These are phyloP conservation scores for Falciphora oryzae DNA, from an alignment of 2,329 filamentous ascomycete genomes.

Conservation along the genomic window DNA sequence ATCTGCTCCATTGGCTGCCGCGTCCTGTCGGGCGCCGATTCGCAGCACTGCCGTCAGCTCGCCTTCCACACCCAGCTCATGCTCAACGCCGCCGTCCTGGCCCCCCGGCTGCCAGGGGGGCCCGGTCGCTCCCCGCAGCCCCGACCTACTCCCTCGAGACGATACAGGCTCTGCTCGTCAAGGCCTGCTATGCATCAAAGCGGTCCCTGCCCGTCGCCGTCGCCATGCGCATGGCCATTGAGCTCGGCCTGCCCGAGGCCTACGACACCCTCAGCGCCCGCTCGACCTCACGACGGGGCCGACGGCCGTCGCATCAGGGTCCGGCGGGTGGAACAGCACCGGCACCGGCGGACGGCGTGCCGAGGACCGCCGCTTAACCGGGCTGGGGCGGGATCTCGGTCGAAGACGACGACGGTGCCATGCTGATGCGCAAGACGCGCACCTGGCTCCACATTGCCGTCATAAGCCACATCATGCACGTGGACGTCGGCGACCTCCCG, in stretches of 20 bases:
- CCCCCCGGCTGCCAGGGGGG: too few relatives aligned
- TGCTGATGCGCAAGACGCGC: conserved; percentile 35
- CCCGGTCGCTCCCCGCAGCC: too few relatives aligned
- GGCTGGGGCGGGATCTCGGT: too few relatives aligned
- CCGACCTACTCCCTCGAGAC: conserved; percentile 43
- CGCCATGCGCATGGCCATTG: conserved; percentile 44
- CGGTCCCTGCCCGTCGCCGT: conserved; percentile 43
- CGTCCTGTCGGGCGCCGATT: conserved; percentile 32
- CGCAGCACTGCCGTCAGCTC: conserved; percentile 34
- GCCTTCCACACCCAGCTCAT: conserved; percentile 36
- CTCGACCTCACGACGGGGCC: too few relatives aligned
- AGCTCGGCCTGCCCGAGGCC: conserved; percentile 38
- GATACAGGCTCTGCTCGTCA: conserved; percentile 44
- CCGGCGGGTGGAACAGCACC: too few relatives aligned
- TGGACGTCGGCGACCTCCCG: conserved; percentile 28
- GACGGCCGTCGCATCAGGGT: too few relatives aligned
- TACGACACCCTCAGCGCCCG: too few relatives aligned
- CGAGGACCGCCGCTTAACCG: too few relatives aligned
- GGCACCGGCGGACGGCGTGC: too few relatives aligned
- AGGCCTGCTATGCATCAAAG: conserved; percentile 47
- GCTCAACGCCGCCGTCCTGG: conserved; percentile 35
- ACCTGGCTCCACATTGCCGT: conserved; percentile 49
- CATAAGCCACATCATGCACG: conserved; percentile 42
- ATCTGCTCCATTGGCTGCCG: conserved; percentile 48
- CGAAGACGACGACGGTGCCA: background rate